Percentiles rank a stretch among this genome's conserved stretches.
phyloP scores from a whole-genome alignment of 306 rosid genomes.

The Datisca glomerata region DNA sequence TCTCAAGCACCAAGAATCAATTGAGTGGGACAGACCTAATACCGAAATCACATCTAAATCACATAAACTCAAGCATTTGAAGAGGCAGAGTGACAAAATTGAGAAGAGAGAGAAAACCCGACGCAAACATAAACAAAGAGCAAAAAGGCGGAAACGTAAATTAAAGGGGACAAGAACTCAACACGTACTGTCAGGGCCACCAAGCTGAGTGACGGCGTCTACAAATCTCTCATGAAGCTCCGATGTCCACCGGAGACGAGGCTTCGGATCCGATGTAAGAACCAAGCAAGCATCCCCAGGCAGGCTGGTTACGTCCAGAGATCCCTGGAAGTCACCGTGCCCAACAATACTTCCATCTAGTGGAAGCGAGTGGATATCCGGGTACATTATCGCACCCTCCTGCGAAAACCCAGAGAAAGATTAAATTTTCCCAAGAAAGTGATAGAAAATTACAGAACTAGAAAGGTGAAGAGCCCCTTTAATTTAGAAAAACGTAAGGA shows the following conservation, averaged over 20 bases:
- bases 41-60: not conserved
- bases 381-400: slow-evolving; percentile 29
- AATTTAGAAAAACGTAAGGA: slow-evolving; percentile 2
- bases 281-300: slow-evolving; percentile 52
- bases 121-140: too few species aligned
- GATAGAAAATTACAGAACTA: not conserved
- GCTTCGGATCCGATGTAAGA: slow-evolving; percentile 50
- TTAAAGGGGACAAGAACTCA: not conserved
- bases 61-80: not conserved
- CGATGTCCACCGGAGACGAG: slow-evolving; percentile 49
- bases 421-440: not conserved
- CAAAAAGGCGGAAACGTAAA: not conserved
- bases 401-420: slow-evolving; percentile 16
- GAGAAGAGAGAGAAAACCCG: not conserved
- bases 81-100: not conserved
- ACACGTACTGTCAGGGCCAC: slow-evolving; percentile 53
- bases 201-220: slow-evolving; percentile 55
- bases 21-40: not conserved
- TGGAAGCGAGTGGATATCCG: slow-evolving; percentile 37
- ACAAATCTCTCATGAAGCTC: slow-evolving; percentile 59
- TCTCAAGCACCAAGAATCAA: too few species aligned
- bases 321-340: slow-evolving; percentile 32
- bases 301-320: slow-evolving; percentile 41
- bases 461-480: not conserved
- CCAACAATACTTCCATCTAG: slow-evolving; percentile 32